These are phyloP conservation scores for Amylocystis lapponica DNA, from an alignment of 768 basidiomycete genomes.

Conservation along the genomic window DNA sequence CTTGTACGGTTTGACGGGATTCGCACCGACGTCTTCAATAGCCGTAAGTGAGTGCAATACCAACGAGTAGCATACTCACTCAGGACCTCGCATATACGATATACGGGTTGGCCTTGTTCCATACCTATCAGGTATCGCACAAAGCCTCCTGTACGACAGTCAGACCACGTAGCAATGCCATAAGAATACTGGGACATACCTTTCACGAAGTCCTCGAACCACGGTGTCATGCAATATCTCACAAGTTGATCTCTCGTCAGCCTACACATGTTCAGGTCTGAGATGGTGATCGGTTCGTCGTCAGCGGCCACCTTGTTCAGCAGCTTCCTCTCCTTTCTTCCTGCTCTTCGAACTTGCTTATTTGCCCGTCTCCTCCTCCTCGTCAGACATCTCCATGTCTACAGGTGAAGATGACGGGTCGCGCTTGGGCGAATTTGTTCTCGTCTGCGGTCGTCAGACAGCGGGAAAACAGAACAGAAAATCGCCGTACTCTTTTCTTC, in stretches of 20 bases:
- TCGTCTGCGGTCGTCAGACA: conserved; percentile 31
- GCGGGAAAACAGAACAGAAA: not conserved
- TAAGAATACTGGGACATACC: conserved; percentile 40
- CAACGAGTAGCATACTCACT: conserved; percentile 45
- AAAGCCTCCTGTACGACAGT: conserved; percentile 56
- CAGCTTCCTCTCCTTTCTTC: conserved; percentile 57
- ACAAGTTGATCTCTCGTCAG: conserved; percentile 68
- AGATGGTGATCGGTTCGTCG: conserved; percentile 43
- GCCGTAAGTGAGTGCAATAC: not conserved
- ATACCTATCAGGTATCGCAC: conserved; percentile 78
- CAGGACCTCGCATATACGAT: conserved; percentile 76
- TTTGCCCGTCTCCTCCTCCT: conserved; percentile 75
- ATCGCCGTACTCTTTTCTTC: conserved; percentile 72
- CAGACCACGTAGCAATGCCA: not conserved
- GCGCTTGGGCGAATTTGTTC: conserved; percentile 52
- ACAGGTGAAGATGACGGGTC: conserved; percentile 76
- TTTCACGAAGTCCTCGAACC: conserved; percentile 81
- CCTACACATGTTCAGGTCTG: conserved; percentile 55
- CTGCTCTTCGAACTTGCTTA: conserved; percentile 66
- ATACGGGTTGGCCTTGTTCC: conserved; percentile 53
- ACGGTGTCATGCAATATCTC: conserved; percentile 67
- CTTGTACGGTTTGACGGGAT: conserved; percentile 63
- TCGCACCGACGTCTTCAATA: conserved; percentile 43
- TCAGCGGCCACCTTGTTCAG: conserved; percentile 41
- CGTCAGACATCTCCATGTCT: conserved; percentile 84